Base-by-base conservation (phyloP, 495 filamentous ascomycete species). In the Letharia columbiana region DNA sequence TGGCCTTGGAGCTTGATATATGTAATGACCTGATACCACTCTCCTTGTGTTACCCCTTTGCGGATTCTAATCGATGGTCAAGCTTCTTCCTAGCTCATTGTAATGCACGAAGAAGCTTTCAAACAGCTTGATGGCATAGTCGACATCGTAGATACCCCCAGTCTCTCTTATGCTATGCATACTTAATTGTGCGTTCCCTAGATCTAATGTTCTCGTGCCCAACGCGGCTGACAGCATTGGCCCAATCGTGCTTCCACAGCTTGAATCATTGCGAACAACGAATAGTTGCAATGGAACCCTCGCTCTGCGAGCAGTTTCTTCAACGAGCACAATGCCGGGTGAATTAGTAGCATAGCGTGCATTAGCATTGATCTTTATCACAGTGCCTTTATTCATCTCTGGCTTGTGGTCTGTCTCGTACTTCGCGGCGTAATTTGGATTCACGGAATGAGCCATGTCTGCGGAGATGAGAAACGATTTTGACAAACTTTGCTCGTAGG, bases 91-190 rank as follows among this genome's bases (percentile, higher is more conserved):
- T 73, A 96, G 73, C 71, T 87, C 86, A 18, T 86, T 87, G 75
- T 89, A 98, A 71, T 89, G 82, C 70, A 87, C 79, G 76, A 96
- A 90, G 77, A 97, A 99, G 66, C 86, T 85, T 65, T 89, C 86
- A 76, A 99, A 96, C 58, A 99, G 76, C 71, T 87, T 85, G 67
- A 96, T 87, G 0, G 89, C 88, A 77, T 96, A 85, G 69, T 89
- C 91, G 9, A 99, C 87, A 80, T 99, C 94, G 67, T 91, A 83
- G 2, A 84, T 86, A 13, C 92, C 92, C 6, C 87, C 89, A 47
- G 89, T 96, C 82, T 99, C 94, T 47, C 94, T 83, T 70, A 98
- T 96, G 73, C 89, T 92, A 75, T 99, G 94, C 94, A 99, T 99
- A 73, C 86, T 89, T 66, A 98, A 77, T 77, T 98, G 95, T n/a